phyloP scores from a whole-genome alignment of 2,329 filamentous ascomycete species.

The Corynespora cassiicola region DNA sequence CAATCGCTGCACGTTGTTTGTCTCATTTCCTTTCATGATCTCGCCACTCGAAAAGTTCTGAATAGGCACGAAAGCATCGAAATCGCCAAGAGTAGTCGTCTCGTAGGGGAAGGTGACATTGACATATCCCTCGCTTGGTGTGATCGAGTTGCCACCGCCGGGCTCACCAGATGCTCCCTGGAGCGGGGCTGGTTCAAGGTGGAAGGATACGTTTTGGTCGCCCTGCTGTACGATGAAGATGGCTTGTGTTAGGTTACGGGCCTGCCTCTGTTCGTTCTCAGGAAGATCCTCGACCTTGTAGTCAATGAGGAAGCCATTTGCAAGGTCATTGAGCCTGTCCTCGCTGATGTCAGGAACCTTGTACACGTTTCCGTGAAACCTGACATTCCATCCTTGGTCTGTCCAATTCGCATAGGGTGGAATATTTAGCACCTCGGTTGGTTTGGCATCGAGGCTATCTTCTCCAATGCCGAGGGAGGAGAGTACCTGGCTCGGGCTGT shows the following conservation, averaged over 20 bases:
- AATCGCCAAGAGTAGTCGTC: slow-evolving; percentile 74
- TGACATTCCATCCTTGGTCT: slow-evolving; percentile 75
- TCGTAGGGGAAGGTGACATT: slow-evolving; percentile 68
- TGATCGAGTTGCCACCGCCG: slow-evolving; percentile 58
- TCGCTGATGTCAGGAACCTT: slow-evolving; percentile 74
- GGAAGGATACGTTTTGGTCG: slow-evolving; percentile 67
- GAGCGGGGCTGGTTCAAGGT: slow-evolving; percentile 64
- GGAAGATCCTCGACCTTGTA: slow-evolving; percentile 67
- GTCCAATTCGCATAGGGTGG: slow-evolving; percentile 78
- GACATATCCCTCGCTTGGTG: slow-evolving; percentile 66
- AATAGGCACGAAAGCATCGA: slow-evolving; percentile 73
- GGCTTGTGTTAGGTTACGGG: slow-evolving; percentile 73
- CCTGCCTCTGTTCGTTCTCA: slow-evolving; percentile 66
- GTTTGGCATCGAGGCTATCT: slow-evolving; percentile 64
- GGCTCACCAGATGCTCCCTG: slow-evolving; percentile 60
- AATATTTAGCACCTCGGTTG: slow-evolving; percentile 74
- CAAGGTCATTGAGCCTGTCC: slow-evolving; percentile 70
- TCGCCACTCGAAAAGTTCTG: slow-evolving; percentile 60
- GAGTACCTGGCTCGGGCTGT: slow-evolving; percentile 64
- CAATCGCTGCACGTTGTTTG: slow-evolving; percentile 69
- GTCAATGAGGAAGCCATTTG: slow-evolving; percentile 73
- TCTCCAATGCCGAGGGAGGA: slow-evolving; percentile 67
- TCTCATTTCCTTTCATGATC: slow-evolving; percentile 69
- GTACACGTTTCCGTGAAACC: slow-evolving; percentile 82
- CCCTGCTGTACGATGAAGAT: slow-evolving; percentile 80